Evolutionary conservation across 805 yeast genomes (phyloP).

Genomic region (Lachancea nothofagi): DNA sequence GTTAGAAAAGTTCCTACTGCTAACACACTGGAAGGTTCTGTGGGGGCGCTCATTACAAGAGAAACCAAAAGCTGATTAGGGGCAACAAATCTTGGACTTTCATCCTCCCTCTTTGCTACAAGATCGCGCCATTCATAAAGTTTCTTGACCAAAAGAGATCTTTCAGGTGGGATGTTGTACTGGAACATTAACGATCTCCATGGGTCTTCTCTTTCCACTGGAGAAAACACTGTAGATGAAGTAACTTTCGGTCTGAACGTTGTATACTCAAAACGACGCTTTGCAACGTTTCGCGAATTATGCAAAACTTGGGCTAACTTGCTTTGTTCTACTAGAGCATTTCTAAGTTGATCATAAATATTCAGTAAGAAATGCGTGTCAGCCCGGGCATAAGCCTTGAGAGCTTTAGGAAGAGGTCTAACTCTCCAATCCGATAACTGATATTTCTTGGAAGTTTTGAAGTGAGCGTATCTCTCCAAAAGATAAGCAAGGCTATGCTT

Average conservation of each 20-base stretch:
- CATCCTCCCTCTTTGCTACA: conserved; percentile 72
- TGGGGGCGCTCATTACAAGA: conserved; percentile 54
- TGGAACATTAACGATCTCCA: conserved; percentile 60
- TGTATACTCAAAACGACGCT: conserved; percentile 74
- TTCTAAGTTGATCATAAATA: conserved; percentile 70
- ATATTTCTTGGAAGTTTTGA: conserved; percentile 87
- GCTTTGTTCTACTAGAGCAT: conserved; percentile 47
- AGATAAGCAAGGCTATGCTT: conserved; percentile 79
- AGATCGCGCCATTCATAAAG: conserved; percentile 81
- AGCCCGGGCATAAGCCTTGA: conserved; percentile 84
- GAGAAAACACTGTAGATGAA: conserved; percentile 39
- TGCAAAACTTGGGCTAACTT: conserved; percentile 58
- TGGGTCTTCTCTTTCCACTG: conserved; percentile 54
- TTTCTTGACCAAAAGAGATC: conserved; percentile 49
- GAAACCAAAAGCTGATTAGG: conserved; percentile 70
- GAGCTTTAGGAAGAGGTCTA: conserved; percentile 71
- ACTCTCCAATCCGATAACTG: conserved; percentile 96
- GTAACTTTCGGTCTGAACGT: conserved; percentile 46
- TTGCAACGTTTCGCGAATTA: conserved; percentile 75
- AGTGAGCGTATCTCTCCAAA: conserved; percentile 71
- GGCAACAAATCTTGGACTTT: conserved; percentile 77
- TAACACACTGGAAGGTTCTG: conserved; percentile 50
- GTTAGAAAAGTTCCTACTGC: conserved; percentile 42
- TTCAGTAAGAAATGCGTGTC: conserved; percentile 89
- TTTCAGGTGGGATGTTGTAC: conserved; percentile 54